Percentiles rank a stretch among this genome's conserved stretches.
These are phyloP conservation scores for Acidiella bohemica DNA, from an alignment of 495 filamentous ascomycete genomes.

Conservation along the genomic window DNA sequence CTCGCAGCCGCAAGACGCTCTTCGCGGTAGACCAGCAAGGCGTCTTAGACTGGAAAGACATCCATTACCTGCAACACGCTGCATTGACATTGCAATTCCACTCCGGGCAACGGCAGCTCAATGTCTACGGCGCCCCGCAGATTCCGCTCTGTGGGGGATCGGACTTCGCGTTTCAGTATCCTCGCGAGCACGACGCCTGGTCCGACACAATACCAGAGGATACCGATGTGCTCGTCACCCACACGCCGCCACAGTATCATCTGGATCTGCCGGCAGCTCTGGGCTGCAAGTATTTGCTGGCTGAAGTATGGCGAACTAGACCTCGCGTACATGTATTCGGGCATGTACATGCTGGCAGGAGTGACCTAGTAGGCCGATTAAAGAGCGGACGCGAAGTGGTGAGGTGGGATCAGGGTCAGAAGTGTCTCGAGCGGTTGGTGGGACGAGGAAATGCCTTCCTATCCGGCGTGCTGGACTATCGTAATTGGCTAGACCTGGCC, in stretches of 20 bases:
- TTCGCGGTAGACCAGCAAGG: slow-evolving; percentile 29
- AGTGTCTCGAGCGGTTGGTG: slow-evolving; percentile 52
- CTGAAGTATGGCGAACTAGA: slow-evolving; percentile 64
- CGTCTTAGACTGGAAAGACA: slow-evolving; percentile 39
- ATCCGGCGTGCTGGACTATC: slow-evolving; percentile 38
- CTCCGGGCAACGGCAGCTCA: slow-evolving; percentile 27
- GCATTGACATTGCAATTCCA: slow-evolving; percentile 38
- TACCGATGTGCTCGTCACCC: slow-evolving; percentile 76
- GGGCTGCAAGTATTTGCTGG: slow-evolving; percentile 62
- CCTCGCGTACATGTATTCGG: slow-evolving; percentile 80
- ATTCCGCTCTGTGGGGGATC: slow-evolving; percentile 45
- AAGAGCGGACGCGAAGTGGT: slow-evolving; percentile 45
- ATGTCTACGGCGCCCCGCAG: slow-evolving; percentile 51
- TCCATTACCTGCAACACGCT: slow-evolving; percentile 54
- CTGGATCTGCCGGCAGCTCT: slow-evolving; percentile 48
- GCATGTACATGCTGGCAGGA: slow-evolving; percentile 56
- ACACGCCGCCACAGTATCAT: slow-evolving; percentile 63
- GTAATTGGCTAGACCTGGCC: slow-evolving; percentile 48
- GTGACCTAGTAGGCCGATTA: slow-evolving; percentile 8
- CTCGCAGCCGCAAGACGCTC: slow-evolving; percentile 29
- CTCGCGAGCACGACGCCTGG: slow-evolving; percentile 47
- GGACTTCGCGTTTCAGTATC: slow-evolving; percentile 57
- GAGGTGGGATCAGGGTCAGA: slow-evolving; percentile 68
- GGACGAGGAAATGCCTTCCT: slow-evolving; percentile 32
- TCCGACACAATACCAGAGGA: slow-evolving; percentile 53